Base-by-base conservation (phyloP, 495 filamentous ascomycete genomes). In the Lophiostoma macrostomum region DNA sequence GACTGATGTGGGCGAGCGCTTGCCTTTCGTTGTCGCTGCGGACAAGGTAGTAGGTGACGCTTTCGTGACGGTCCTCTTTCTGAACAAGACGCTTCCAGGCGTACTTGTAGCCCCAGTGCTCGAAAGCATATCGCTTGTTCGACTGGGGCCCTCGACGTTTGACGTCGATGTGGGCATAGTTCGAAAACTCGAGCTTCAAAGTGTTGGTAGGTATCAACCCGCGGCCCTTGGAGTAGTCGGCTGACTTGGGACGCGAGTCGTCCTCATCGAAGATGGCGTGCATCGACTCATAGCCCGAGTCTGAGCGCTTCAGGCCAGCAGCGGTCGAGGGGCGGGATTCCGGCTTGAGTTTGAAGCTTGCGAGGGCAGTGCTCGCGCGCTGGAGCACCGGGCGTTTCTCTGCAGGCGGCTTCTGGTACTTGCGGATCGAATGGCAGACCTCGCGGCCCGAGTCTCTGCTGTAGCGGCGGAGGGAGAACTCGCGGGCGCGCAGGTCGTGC, bases 81-180 rank as follows among this genome's bases (percentile, higher is more conserved):
- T 84, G 80, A 24, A 78, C 70, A 25, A 84, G 76, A 25, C 91
- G 81, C 66, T 83, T 85, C 93, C 93, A 98, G 52, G 79, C 77
- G 71, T 97, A 98, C 35, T 75, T 80, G 45, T 81, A 81, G 28
- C 86, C 87, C 90, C 90, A 95, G 74, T 93, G 95, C 69, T 94
- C 86, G 58, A 88, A 94, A 47, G 90, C 86, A 68, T 95, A 95
- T 54, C 82, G 82, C 69, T 89, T 94, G 46, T 77, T 77, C 24
- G 78, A 73, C 58, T 82, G 87, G 23, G 78, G 71, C 8, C 88
- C 87, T 35, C 81, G 78, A 29, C 89, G 79, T 55, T 76, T 82
- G 48, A 98, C 72, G 55, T 95, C 87, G 24, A 96, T 82, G 64
- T 93, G 90, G 8, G 93, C 93, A 65, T 98, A 98, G 71, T 98